Evolutionary conservation across 768 basidiomycete species (phyloP).

Genomic region (Pleurotus djamor): DNA sequence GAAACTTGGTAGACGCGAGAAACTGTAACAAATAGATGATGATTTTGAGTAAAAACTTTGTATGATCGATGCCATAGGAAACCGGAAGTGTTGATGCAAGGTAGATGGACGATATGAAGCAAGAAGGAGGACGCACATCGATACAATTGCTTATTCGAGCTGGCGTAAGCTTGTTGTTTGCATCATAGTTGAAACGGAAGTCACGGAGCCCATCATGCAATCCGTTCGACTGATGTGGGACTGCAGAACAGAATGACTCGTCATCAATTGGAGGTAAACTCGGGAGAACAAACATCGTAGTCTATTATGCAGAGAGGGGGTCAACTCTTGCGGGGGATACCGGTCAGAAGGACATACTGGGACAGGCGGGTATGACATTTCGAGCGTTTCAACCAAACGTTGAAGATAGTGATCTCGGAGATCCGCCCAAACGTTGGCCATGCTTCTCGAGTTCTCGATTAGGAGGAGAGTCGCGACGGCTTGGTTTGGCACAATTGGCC

Average conservation of each 20-base stretch:
- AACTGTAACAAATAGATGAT: constrained; percentile 19
- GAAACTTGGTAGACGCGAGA: constrained; percentile 28
- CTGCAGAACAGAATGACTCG: constrained; percentile 20
- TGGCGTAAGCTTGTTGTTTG: constrained; percentile 42
- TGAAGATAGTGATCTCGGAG: constrained; percentile 45
- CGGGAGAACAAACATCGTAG: constrained; percentile 41
- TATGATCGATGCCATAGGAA: constrained; percentile 8
- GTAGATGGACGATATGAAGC: not conserved
- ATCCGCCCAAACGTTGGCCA: constrained; percentile 44
- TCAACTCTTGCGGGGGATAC: not conserved
- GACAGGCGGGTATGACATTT: constrained; percentile 31
- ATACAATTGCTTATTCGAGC: constrained; percentile 40
- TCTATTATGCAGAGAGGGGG: constrained; percentile 23
- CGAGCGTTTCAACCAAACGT: constrained; percentile 38
- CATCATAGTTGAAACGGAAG: constrained; percentile 38
- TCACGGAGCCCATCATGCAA: constrained; percentile 33
- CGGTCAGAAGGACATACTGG: constrained; percentile 31
- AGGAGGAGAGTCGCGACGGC: constrained; percentile 39
- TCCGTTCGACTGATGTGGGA: constrained; percentile 38
- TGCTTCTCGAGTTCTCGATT: constrained; percentile 52
- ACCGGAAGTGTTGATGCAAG: not conserved
- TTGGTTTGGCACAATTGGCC: constrained; percentile 22
- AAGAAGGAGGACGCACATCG: constrained; percentile 32
- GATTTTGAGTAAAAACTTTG: not conserved
- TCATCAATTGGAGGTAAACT: constrained; percentile 35